Percentiles rank a stretch among this genome's conserved stretches.
phyloP scores from a whole-genome alignment of 1,284 basidiomycete species.

The Mycena citricolor region DNA sequence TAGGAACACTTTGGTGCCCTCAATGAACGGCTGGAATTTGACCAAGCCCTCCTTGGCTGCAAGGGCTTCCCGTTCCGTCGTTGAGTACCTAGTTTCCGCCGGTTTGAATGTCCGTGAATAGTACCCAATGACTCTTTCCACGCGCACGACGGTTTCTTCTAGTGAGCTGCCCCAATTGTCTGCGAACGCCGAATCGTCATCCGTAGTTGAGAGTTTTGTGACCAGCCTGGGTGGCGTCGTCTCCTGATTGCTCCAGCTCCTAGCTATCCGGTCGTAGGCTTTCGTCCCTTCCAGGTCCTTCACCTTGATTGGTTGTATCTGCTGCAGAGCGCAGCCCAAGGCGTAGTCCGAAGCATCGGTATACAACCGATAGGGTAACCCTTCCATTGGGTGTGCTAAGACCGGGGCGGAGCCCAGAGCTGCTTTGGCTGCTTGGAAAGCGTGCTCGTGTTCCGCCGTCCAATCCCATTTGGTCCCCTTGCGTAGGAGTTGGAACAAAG shows the following conservation, averaged over 20 bases:
- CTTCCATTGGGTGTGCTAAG: constrained; percentile 31
- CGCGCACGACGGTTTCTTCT: constrained; percentile 32
- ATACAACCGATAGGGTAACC: constrained; percentile 35
- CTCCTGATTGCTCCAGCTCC: constrained; percentile 22
- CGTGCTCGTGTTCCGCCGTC: constrained; percentile 25
- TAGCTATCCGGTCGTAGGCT: constrained; percentile 32
- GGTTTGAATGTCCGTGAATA: constrained; percentile 32
- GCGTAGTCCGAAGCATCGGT: constrained; percentile 39
- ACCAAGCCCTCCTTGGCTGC: constrained; percentile 34
- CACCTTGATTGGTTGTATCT: constrained; percentile 38
- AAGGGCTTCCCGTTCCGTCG: constrained; percentile 38
- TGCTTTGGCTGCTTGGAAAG: constrained; percentile 29
- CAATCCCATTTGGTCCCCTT: constrained; percentile 30
- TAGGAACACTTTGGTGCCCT: constrained; percentile 30
- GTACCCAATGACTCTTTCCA: constrained; percentile 36
- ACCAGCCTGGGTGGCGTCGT: constrained; percentile 8
- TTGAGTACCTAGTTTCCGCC: constrained; percentile 33
- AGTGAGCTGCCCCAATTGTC: no score
- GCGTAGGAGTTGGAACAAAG: constrained; percentile 8
- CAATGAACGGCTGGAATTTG: constrained; percentile 35
- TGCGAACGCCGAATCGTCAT: no score
- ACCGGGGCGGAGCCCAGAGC: constrained; percentile 31
- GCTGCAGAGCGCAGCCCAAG: constrained; percentile 35
- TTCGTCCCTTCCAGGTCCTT: constrained; percentile 36
- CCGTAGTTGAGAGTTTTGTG: no score